Evolutionary conservation across 2,329 filamentous ascomycete genomes (phyloP).

Genomic region (Nothopassalora personata): DNA sequence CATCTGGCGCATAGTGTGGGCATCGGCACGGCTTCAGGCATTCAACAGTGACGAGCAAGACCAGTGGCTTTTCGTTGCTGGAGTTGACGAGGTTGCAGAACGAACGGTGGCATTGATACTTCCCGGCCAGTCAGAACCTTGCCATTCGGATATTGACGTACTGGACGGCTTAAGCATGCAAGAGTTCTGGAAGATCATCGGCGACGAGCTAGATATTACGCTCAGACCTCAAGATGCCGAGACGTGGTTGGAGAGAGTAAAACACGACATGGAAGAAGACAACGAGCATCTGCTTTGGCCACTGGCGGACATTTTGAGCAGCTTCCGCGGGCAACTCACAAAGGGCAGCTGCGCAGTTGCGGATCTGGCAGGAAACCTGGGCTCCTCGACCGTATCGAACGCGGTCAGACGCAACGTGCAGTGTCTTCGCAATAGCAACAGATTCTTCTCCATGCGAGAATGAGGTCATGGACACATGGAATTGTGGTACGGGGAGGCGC

Average conservation of each 20-base stretch:
- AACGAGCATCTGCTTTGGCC: constrained; percentile 1
- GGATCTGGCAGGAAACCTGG: no score
- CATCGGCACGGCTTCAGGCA: background rate
- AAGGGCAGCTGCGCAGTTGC: constrained; percentile 30
- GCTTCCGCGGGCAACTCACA: background rate
- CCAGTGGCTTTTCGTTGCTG: constrained; percentile 3
- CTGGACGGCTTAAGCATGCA: background rate
- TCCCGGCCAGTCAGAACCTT: no score
- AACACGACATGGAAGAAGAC: background rate
- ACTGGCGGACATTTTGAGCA: background rate
- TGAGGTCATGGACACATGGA: no score
- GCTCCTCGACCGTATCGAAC: no score
- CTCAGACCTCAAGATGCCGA: background rate
- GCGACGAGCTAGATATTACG: background rate
- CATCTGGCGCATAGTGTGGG: constrained; percentile 5
- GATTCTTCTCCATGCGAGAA: no score
- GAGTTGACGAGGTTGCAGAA: background rate
- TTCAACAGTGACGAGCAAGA: background rate
- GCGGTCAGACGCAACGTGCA: no score
- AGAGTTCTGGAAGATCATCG: background rate
- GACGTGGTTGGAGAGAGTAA: background rate
- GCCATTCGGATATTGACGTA: background rate
- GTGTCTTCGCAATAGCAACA: no score
- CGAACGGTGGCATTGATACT: background rate
- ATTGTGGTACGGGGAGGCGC: no score